Evolutionary conservation across 2,329 filamentous ascomycete genomes (phyloP).

Genomic region (Trichophyton schoenleinii): DNA sequence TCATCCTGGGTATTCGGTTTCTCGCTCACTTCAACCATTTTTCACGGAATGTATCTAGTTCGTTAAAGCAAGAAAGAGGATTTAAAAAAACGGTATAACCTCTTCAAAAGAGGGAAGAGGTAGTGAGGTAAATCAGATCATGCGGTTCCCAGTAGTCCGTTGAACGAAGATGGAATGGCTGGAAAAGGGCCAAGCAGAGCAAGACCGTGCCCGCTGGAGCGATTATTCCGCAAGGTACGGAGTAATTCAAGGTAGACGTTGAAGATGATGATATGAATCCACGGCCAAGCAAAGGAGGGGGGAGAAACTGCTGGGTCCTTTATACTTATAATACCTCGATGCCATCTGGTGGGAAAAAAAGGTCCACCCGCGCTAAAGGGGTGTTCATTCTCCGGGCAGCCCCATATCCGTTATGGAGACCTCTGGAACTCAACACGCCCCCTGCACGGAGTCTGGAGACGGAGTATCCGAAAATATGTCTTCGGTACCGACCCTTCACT

Average conservation of each 20-base stretch:
- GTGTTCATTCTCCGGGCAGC: not conserved
- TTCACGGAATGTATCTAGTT: not conserved
- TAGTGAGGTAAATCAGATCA: not conserved
- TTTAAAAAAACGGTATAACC: not conserved
- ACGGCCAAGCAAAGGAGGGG: not conserved
- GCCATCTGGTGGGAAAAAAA: no score
- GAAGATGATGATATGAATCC: no score
- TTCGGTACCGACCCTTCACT: not conserved
- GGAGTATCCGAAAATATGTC: not conserved
- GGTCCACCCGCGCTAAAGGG: not conserved
- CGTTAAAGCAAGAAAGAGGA: not conserved
- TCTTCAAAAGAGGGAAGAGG: not conserved
- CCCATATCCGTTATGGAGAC: not conserved
- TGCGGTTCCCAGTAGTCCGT: not conserved
- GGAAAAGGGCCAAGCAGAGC: not conserved
- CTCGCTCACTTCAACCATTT: not conserved
- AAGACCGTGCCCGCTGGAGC: not conserved
- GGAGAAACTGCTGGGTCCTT: not conserved
- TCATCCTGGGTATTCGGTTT: not conserved
- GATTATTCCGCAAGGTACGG: not conserved
- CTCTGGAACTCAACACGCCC: not conserved
- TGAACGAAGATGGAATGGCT: no score
- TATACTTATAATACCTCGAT: not conserved
- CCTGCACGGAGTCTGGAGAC: not conserved
- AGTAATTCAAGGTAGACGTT: not conserved